Evolutionary conservation across 2,329 filamentous ascomycete species (phyloP).

Genomic region (Colletotrichum musae): DNA sequence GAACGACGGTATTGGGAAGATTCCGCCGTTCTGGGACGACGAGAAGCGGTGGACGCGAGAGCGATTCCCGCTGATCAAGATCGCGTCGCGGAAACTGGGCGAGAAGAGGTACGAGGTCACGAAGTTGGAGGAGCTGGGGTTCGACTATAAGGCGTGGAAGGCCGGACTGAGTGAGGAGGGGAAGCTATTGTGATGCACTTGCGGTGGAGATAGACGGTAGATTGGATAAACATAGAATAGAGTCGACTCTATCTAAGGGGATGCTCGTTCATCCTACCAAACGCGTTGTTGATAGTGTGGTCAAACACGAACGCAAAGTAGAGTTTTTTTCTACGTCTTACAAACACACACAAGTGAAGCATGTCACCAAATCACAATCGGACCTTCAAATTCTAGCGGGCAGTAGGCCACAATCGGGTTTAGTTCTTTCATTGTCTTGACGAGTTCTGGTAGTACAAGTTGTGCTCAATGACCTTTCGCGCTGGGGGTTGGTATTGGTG

Average conservation of each 20-base stretch:
- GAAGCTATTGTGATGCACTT: slow-evolving; percentile 2
- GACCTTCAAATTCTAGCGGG: too few species aligned
- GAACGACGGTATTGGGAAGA: slow-evolving; percentile 55
- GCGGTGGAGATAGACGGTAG: background rate
- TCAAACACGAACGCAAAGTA: too few species aligned
- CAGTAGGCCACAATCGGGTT: too few species aligned
- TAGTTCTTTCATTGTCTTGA: too few species aligned
- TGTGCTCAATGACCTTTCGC: too few species aligned
- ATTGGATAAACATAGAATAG: background rate
- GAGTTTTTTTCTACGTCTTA: too few species aligned
- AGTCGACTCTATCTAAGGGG: background rate
- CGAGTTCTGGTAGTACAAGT: too few species aligned
- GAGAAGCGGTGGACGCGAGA: slow-evolving; percentile 58
- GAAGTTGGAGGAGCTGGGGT: slow-evolving; percentile 65
- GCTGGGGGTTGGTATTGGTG: background rate
- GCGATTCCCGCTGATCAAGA: slow-evolving; percentile 57
- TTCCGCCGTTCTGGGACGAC: slow-evolving; percentile 56
- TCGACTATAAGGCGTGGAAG: slow-evolving; percentile 53
- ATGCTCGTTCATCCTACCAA: background rate
- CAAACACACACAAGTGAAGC: too few species aligned
- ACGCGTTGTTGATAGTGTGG: too few species aligned
- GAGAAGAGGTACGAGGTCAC: slow-evolving; percentile 51
- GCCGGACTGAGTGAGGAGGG: slow-evolving; percentile 26
- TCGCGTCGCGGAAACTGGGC: slow-evolving; percentile 54
- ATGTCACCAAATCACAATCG: too few species aligned